These are phyloP conservation scores for Chenopodium quinoa DNA, from an alignment of 148 eudicot species.

Conservation along the genomic window DNA sequence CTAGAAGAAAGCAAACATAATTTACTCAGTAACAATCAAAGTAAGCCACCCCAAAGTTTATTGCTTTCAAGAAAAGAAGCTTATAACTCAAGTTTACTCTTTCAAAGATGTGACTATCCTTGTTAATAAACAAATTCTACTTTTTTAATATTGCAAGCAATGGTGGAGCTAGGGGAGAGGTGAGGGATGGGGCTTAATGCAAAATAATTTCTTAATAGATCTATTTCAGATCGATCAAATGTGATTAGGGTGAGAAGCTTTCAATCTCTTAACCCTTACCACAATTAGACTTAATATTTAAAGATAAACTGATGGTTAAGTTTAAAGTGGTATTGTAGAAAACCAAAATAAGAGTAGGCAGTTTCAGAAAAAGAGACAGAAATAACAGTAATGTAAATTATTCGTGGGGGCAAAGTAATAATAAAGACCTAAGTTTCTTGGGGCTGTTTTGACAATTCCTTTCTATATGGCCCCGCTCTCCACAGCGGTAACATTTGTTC, in stretches of 20 bases:
- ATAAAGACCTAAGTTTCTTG: slow-evolving; percentile 49
- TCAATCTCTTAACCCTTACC: not conserved
- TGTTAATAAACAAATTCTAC: not conserved
- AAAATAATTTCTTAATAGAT: no score
- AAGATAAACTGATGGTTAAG: not conserved
- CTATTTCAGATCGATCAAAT: no score
- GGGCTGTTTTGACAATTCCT: slow-evolving; percentile 89
- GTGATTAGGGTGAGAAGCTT: not conserved
- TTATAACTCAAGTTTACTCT: not conserved
- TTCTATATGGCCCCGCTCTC: slow-evolving; percentile 90
- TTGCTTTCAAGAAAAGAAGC: not conserved
- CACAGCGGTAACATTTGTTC: slow-evolving; percentile 95
- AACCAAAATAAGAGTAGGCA: not conserved
- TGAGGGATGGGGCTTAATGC: no score
- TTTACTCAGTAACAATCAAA: not conserved
- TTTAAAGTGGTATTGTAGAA: not conserved
- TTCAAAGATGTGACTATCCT: no score
- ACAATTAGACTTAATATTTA: not conserved
- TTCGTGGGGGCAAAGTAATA: not conserved
- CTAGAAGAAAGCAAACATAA: not conserved
- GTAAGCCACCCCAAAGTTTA: not conserved
- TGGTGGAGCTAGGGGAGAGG: no score
- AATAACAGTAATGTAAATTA: not conserved
- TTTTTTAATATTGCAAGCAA: no score
- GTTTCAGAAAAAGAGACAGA: not conserved